phyloP scores from a whole-genome alignment of 202 grass and related monocot genomes.

The Elaeis oleifera region DNA sequence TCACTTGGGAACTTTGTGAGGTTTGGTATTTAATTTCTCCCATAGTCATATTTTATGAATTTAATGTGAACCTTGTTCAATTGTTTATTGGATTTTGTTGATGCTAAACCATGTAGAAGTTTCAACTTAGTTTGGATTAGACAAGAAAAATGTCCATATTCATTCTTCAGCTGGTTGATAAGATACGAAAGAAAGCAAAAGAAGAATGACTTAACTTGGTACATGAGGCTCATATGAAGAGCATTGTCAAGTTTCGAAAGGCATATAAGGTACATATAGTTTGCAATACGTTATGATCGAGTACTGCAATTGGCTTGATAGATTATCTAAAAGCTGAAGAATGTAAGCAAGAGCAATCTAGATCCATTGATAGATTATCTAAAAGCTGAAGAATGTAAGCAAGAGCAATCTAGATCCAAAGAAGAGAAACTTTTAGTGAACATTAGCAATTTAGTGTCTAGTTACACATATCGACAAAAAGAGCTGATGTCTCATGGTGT shows the following conservation, averaged over 20 bases:
- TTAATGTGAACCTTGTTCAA: too few relatives aligned
- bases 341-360: slow-evolving; percentile 63
- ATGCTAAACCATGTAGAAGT: slow-evolving; percentile 48
- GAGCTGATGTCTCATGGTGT: slow-evolving; percentile 44
- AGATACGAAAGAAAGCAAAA: slow-evolving; percentile 45
- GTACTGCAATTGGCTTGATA: slow-evolving; percentile 1
- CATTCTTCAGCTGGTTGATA: slow-evolving; percentile 54
- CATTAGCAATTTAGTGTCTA: slow-evolving; percentile 68
- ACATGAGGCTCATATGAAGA: slow-evolving; percentile 64
- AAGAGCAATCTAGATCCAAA: slow-evolving; percentile 80
- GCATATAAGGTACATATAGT: slow-evolving; percentile 54
- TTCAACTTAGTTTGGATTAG: slow-evolving; percentile 44
- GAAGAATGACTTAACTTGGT: slow-evolving; percentile 40
- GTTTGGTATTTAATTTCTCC: slow-evolving; percentile 35
- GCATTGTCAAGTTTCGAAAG: slow-evolving; percentile 70
- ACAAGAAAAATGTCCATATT: slow-evolving; percentile 59
- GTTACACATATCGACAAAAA: slow-evolving; percentile 63
- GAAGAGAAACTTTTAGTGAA: slow-evolving; percentile 71
- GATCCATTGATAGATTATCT: slow-evolving; percentile 32
- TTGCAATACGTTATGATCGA: too few relatives aligned
- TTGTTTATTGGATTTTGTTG: neutral
- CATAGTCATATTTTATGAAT: neutral
- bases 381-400: slow-evolving; percentile 16
- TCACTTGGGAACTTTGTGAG: slow-evolving; percentile 68
- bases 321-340: slow-evolving; percentile 22